Evolutionary conservation across 1,284 basidiomycete species (phyloP).

Genomic region (Irpex sp.): DNA sequence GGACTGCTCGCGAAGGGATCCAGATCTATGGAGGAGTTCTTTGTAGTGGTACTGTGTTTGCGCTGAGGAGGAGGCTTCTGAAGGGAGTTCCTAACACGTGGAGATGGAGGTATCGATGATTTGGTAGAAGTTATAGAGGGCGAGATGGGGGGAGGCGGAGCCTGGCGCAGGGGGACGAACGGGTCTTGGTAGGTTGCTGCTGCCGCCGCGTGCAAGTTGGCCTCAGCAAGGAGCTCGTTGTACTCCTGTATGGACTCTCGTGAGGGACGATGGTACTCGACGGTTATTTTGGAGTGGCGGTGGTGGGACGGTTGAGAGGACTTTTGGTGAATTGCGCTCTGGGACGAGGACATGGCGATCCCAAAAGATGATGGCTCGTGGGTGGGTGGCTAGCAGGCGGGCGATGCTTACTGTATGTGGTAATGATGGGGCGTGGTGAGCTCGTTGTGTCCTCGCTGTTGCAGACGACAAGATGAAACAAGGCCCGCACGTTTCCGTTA

Average conservation of each 20-base stretch:
- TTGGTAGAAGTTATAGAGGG: constrained; percentile 27
- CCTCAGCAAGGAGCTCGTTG: constrained; percentile 62
- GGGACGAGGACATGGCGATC: constrained; percentile 27
- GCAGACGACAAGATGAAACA: constrained; percentile 13
- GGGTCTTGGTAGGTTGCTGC: constrained; percentile 42
- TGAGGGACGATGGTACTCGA: constrained; percentile 72
- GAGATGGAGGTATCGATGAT: constrained; percentile 26
- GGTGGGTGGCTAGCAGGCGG: neutral
- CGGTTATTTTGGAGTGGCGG: constrained; percentile 65
- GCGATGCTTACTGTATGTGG: constrained; percentile 7
- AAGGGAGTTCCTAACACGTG: constrained; percentile 48
- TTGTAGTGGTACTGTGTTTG: constrained; percentile 38
- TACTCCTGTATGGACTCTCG: constrained; percentile 62
- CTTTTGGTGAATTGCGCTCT: constrained; percentile 36
- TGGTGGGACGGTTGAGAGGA: constrained; percentile 26
- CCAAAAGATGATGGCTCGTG: constrained; percentile 5
- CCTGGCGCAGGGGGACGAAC: constrained; percentile 47
- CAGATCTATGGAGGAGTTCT: constrained; percentile 36
- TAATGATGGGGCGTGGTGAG: constrained; percentile 7
- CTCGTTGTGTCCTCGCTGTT: constrained; percentile 9
- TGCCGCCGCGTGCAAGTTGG: constrained; percentile 52
- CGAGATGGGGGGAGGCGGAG: constrained; percentile 44
- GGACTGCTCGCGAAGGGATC: constrained; percentile 53
- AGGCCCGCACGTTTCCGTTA: constrained; percentile 16
- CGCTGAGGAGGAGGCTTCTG: constrained; percentile 53